phyloP scores from a whole-genome alignment of 1,284 basidiomycete species.

The Pholiota adiposa region DNA sequence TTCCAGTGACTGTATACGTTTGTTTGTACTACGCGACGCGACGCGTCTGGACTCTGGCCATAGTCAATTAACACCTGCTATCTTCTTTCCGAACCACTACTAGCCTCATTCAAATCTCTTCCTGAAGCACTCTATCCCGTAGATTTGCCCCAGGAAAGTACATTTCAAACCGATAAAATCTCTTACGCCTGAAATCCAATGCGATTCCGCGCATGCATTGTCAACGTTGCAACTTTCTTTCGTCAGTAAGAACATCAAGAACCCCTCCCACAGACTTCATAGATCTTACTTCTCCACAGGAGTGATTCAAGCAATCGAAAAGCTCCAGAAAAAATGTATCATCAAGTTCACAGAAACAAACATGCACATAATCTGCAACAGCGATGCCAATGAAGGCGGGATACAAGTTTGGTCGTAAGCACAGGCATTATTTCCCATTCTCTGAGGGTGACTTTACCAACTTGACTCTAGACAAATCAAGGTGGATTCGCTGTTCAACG shows the following conservation, averaged over 20 bases:
- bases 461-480: slow-evolving; percentile 54
- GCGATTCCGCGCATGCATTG: slow-evolving; percentile 38
- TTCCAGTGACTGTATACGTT: not conserved
- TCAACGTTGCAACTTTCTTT: slow-evolving; percentile 35
- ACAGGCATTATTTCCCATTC: not conserved
- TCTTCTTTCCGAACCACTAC: not conserved
- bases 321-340: slow-evolving; percentile 82
- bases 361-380: slow-evolving; percentile 85
- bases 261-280: not conserved
- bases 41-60: not conserved
- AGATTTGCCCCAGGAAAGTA: too few relatives aligned
- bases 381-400: slow-evolving; percentile 80
- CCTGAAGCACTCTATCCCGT: too few relatives aligned
- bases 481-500: slow-evolving; percentile 74
- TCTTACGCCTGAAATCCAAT: slow-evolving; percentile 18
- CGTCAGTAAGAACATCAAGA: slow-evolving; percentile 26
- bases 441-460: not conserved
- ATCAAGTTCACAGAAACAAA: slow-evolving; percentile 78
- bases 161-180: not conserved
- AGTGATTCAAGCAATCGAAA: slow-evolving; percentile 47
- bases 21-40: slow-evolving; percentile 4
- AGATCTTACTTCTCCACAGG: slow-evolving; percentile 19
- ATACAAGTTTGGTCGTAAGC: slow-evolving; percentile 94
- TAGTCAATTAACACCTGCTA: not conserved
- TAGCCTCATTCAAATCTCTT: not conserved